Evolutionary conservation across 2,329 filamentous ascomycete species (phyloP), one percentile per base, ranked within the genome.

Genomic region (Ophiostoma himal-ulmi): DNA sequence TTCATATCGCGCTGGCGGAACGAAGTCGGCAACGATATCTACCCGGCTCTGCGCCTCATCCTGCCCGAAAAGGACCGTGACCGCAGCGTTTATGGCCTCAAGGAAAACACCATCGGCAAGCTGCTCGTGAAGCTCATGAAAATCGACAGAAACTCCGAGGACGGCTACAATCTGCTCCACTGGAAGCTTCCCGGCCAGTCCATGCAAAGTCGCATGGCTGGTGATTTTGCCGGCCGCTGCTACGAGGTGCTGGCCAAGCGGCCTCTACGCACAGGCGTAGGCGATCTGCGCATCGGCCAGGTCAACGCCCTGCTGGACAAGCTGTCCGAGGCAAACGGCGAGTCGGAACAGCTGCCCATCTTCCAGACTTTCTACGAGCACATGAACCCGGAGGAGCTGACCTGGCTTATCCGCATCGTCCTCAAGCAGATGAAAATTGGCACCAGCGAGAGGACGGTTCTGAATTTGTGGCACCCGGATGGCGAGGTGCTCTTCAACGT

Each of bases 321-420:
- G 75, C 83, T 99, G 39, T 89, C 93, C 0, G 85, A 85, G 1
- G 89, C 90, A 0, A 86, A 88, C 0, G 91, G 91, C 69, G 94
- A 98, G 81, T 86, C 91, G n/a, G 87, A 94, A 73, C 94, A 98
- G 75, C 78, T 93, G 57, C 89, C 89, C 0, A 90, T 99, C 44
- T 87, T 98, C 74, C 86, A 91, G 73, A 85, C 88, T 5, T 96
- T 98, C 77, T 98, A 98, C 79, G 86, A 89, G 65, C 86, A 87
- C 34, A 98, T 98, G 95, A 96, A 96, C 75, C 87, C 95, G 0
- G 91, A 96, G 73, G 95, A 99, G 80, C 81, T 99, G 74, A 90
- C 91, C 82, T 99, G 95, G 95, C 83, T 98, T 70, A 92, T 99
- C 73, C 90, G 94, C 17, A 97, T 99, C 76, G 90, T 99, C 66